phyloP scores from a whole-genome alignment of 202 grass and related monocot genomes.

The Alloteropsis angusta region DNA sequence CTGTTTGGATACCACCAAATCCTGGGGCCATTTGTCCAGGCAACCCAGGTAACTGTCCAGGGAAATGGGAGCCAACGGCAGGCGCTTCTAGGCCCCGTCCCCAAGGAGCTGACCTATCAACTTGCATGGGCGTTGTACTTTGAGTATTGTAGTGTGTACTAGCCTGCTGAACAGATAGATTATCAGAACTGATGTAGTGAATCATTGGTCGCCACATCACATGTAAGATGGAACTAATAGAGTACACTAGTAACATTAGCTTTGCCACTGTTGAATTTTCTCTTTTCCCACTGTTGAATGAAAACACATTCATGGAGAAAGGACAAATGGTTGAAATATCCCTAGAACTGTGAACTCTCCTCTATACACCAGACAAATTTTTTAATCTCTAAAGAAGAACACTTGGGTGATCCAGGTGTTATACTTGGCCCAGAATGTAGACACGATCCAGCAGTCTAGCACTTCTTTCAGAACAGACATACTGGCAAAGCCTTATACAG shows the following conservation, averaged over 20 bases:
- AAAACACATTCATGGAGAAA: neutral
- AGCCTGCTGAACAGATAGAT: constrained; percentile 36
- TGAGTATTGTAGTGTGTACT: constrained; percentile 62
- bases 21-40: constrained; percentile 58
- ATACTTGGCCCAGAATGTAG: neutral
- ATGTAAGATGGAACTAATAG: neutral
- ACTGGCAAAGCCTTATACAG: neutral
- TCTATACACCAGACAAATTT: neutral
- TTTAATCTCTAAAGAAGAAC: neutral
- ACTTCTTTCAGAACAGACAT: neutral
- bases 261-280: neutral
- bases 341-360: neutral
- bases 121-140: constrained; percentile 40
- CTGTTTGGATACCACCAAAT: constrained; percentile 36
- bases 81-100: constrained; percentile 40
- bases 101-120: constrained; percentile 65
- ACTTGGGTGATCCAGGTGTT: neutral
- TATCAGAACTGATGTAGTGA: constrained; percentile 1
- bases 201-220: neutral
- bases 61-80: constrained; percentile 38
- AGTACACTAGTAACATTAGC: neutral
- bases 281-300: neutral
- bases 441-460: neutral
- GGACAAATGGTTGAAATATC: neutral
- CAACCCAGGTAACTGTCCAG: constrained; percentile 47